Conservation (phyloP, 345 rosid species). For the Ricinus communis region DNA sequence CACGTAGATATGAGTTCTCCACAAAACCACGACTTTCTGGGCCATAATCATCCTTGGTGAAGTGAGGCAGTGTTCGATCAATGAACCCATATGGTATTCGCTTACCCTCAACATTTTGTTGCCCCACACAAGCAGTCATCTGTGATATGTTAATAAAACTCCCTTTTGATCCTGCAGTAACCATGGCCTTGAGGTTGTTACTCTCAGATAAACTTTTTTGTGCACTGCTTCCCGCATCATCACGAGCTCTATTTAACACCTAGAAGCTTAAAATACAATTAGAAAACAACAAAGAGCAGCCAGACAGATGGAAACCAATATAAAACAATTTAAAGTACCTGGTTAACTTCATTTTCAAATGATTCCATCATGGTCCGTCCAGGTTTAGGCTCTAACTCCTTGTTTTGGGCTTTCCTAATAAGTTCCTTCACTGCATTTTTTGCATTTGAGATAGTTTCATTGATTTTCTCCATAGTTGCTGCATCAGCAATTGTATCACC, state of each 20-base stretch:
- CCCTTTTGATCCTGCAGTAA: slow-evolving; percentile 98
- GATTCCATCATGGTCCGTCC: slow-evolving; percentile 97
- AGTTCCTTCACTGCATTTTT: slow-evolving; percentile 82
- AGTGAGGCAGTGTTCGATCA: slow-evolving; percentile 92
- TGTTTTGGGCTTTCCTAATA: slow-evolving; percentile 63
- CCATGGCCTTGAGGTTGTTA: slow-evolving; percentile 98
- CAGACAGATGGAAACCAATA: neutral
- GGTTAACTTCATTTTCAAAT: slow-evolving; percentile 94
- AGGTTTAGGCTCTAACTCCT: slow-evolving; percentile 87
- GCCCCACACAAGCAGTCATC: slow-evolving; percentile 99
- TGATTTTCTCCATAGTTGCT: slow-evolving; percentile 84
- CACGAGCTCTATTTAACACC: slow-evolving; percentile 98
- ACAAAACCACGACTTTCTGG: slow-evolving; percentile 99
- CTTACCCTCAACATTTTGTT: slow-evolving; percentile 99
- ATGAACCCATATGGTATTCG: slow-evolving; percentile 92
- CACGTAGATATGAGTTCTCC: slow-evolving; percentile 95
- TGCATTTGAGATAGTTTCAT: slow-evolving; percentile 78
- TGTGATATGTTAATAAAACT: slow-evolving; percentile 98
- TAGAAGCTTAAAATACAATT: slow-evolving; percentile 22
- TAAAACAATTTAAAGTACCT: slow-evolving; percentile 39
- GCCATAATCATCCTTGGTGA: slow-evolving; percentile 92
- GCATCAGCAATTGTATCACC: slow-evolving; percentile 99
- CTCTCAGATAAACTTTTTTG: slow-evolving; percentile 95
- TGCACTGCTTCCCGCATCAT: slow-evolving; percentile 97
- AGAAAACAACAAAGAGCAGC: slow-evolving; percentile 1